Conservation (phyloP, 305 asterid genomes). For the Fraxinus ornus region DNA sequence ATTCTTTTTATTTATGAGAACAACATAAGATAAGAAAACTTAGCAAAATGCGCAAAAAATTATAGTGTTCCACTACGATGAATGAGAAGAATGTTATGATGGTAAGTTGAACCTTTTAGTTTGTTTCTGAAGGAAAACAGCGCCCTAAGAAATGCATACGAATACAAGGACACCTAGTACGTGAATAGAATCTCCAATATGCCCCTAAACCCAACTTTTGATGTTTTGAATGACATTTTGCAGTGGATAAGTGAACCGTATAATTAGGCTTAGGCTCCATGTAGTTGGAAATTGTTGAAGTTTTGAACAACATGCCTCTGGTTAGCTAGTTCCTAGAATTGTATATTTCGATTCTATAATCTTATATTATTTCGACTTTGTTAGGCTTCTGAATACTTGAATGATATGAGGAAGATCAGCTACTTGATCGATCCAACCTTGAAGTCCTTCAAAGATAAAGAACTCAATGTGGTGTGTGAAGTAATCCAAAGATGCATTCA, state of each 20-base stretch:
- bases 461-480: slow-evolving; percentile 59
- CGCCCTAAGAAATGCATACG: neutral
- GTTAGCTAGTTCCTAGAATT: neutral
- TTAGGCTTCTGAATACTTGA: slow-evolving; percentile 58
- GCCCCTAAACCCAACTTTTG: neutral
- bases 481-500: slow-evolving; percentile 66
- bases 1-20: neutral
- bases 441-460: slow-evolving; percentile 57
- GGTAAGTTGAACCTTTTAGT: no score
- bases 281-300: neutral
- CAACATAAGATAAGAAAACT: neutral
- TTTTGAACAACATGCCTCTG: neutral
- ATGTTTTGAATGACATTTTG: neutral
- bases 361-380: neutral
- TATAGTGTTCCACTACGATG: no score
- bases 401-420: slow-evolving; percentile 34
- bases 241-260: neutral
- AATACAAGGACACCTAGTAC: neutral
- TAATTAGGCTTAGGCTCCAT: no score
- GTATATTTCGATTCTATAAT: neutral
- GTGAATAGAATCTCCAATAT: neutral
- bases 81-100: no score
- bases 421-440: slow-evolving; percentile 62
- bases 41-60: no score
- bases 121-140: neutral